Evolutionary conservation across 768 basidiomycete species (phyloP).

Genomic region (Russula brevipes): DNA sequence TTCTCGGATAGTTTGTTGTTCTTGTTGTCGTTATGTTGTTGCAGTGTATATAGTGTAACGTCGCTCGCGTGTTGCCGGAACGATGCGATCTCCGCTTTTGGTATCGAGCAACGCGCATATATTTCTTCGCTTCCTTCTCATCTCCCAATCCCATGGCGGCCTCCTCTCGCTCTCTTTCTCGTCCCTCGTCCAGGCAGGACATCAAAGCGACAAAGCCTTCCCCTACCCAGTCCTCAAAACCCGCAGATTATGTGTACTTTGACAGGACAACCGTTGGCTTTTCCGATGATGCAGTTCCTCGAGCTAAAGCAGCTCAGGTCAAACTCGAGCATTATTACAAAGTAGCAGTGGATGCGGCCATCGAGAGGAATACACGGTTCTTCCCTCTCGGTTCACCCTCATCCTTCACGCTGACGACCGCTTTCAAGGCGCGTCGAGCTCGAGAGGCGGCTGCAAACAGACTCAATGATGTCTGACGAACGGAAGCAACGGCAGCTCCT

Average conservation of each 20-base stretch:
- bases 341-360: slow-evolving; percentile 90
- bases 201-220: slow-evolving; percentile 17
- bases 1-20: background rate
- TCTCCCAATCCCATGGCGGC: slow-evolving; percentile 14
- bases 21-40: background rate
- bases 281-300: slow-evolving; percentile 74
- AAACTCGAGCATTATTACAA: slow-evolving; percentile 98
- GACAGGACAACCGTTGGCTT: slow-evolving; percentile 72
- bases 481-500: slow-evolving; percentile 79
- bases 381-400: background rate
- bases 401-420: slow-evolving; percentile 4
- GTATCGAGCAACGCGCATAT: background rate
- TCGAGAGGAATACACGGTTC: slow-evolving; percentile 88
- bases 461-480: slow-evolving; percentile 70
- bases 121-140: background rate
- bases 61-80: slow-evolving; percentile 11
- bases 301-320: slow-evolving; percentile 86
- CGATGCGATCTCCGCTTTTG: background rate
- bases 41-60: too few relatives aligned
- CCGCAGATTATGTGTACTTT: slow-evolving; percentile 89
- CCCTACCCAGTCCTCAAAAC: slow-evolving; percentile 34
- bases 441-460: slow-evolving; percentile 70
- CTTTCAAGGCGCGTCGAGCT: slow-evolving; percentile 73
- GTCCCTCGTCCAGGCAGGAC: slow-evolving; percentile 25
- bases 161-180: slow-evolving; percentile 19